Conservation (phyloP, 805 yeast genomes). For the Teunomyces funiuensis region DNA sequence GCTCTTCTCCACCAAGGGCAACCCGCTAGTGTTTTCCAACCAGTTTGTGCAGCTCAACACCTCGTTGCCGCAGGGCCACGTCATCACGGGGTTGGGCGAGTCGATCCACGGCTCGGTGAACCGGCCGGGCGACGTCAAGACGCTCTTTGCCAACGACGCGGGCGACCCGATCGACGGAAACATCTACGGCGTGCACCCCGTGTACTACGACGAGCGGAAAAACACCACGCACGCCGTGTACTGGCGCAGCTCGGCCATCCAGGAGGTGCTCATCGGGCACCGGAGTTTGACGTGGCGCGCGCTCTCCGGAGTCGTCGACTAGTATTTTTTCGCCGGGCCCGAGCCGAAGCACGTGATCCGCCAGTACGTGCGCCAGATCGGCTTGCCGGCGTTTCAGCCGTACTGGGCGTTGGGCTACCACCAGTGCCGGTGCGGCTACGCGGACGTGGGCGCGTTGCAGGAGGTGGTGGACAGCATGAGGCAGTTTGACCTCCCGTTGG, state of each 20-base stretch:
- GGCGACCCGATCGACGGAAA: constrained; percentile 28
- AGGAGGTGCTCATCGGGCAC: constrained; percentile 27
- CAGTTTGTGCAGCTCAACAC: constrained; percentile 32
- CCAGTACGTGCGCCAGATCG: constrained; percentile 22
- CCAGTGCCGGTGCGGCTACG: constrained; percentile 28
- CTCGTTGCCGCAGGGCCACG: constrained; percentile 24
- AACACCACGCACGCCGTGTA: constrained; percentile 29
- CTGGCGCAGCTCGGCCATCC: constrained; percentile 29
- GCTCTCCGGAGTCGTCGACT: constrained; percentile 27
- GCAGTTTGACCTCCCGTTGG: constrained; percentile 19
- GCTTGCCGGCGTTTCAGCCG: constrained; percentile 25
- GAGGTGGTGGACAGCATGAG: constrained; percentile 20
- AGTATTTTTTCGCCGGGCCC: constrained; percentile 24
- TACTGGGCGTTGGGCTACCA: constrained; percentile 28
- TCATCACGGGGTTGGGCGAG: constrained; percentile 32
- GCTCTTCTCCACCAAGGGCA: constrained; percentile 28
- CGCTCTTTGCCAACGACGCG: constrained; percentile 28
- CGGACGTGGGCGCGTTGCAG: constrained; percentile 14
- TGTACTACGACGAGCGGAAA: constrained; percentile 28
- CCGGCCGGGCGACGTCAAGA: constrained; percentile 26
- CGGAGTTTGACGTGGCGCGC: constrained; percentile 28
- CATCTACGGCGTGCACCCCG: constrained; percentile 33
- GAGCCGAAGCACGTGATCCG: constrained; percentile 22
- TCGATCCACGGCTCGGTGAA: constrained; percentile 26
- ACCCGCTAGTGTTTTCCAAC: constrained; percentile 30